These are phyloP conservation scores for Colletotrichum tabaci DNA, from an alignment of 2,329 filamentous ascomycete genomes.

Conservation along the genomic window DNA sequence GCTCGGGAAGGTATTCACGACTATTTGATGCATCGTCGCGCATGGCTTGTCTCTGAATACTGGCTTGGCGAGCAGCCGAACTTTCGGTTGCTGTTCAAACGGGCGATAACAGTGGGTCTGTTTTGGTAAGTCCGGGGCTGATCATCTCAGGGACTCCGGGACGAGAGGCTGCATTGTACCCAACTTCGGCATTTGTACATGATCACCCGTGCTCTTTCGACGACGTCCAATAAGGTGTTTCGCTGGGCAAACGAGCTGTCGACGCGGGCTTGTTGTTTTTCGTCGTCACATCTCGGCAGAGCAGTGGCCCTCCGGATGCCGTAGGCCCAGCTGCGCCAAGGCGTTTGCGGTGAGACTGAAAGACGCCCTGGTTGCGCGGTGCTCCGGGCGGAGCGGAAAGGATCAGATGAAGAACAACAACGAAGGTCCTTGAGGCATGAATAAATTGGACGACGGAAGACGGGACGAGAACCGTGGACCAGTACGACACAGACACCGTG, in stretches of 20 bases:
- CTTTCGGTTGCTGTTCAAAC: background rate
- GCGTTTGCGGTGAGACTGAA: conserved; percentile 7
- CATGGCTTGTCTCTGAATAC: background rate
- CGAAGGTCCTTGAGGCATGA: background rate
- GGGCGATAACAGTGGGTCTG: background rate
- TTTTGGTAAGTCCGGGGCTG: background rate
- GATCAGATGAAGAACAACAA: conserved; percentile 18
- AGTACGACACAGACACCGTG: background rate
- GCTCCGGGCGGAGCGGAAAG: background rate
- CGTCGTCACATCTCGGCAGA: background rate
- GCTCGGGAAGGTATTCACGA: background rate
- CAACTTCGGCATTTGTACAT: background rate
- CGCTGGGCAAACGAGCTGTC: background rate
- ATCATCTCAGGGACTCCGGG: background rate
- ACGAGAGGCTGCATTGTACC: background rate
- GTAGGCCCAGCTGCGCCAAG: conserved; percentile 19
- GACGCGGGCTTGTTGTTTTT: background rate
- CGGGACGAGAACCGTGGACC: background rate
- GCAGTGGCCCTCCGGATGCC: background rate
- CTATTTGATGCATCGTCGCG: background rate
- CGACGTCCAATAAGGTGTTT: background rate
- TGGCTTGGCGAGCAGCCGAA: background rate
- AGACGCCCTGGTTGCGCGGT: background rate
- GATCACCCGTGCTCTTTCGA: background rate
- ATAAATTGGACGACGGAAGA: background rate